Conservation (phyloP, 257 asterid genomes). For the Handroanthus guayacan region DNA sequence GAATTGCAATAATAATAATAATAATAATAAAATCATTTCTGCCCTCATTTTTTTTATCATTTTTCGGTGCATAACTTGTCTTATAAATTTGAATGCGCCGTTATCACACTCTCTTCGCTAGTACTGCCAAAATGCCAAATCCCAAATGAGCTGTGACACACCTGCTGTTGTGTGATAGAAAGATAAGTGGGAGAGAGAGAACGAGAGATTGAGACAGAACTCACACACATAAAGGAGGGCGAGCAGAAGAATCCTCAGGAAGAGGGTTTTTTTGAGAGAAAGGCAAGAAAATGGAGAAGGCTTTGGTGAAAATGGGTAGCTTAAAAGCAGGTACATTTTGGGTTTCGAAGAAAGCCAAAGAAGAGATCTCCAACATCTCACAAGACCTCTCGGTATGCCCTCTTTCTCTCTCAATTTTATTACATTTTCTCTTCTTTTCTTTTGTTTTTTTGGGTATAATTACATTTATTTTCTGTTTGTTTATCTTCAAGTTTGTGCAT, state of each 20-base stretch:
- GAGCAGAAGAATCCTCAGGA: neutral
- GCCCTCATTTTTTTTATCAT: neutral
- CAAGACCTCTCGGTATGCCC: slow-evolving; percentile 77
- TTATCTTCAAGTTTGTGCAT: neutral
- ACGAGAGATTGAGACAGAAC: slow-evolving; percentile 13
- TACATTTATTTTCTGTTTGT: neutral
- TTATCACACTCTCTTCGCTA: slow-evolving; percentile 29
- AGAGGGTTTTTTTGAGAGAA: neutral
- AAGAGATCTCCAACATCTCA: slow-evolving; percentile 90
- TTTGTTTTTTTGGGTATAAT: neutral
- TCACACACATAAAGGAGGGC: neutral
- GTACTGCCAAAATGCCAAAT: slow-evolving; percentile 44
- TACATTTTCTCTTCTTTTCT: neutral
- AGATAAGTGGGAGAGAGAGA: slow-evolving; percentile 26
- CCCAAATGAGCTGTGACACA: slow-evolving; percentile 54
- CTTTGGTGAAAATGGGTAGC: slow-evolving; percentile 83
- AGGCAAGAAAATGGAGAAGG: slow-evolving; percentile 74
- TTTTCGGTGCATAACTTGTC: neutral
- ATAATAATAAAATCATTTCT: too few species aligned
- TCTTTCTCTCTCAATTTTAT: neutral
- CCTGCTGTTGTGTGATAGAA: slow-evolving; percentile 26
- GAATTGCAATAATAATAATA: too few species aligned
- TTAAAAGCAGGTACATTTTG: slow-evolving; percentile 83
- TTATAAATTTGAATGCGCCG: slow-evolving; percentile 45
- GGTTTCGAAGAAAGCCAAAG: slow-evolving; percentile 94